These are phyloP conservation scores for Phialocephala subalpina DNA, from an alignment of 2,329 filamentous ascomycete species.

Conservation along the genomic window DNA sequence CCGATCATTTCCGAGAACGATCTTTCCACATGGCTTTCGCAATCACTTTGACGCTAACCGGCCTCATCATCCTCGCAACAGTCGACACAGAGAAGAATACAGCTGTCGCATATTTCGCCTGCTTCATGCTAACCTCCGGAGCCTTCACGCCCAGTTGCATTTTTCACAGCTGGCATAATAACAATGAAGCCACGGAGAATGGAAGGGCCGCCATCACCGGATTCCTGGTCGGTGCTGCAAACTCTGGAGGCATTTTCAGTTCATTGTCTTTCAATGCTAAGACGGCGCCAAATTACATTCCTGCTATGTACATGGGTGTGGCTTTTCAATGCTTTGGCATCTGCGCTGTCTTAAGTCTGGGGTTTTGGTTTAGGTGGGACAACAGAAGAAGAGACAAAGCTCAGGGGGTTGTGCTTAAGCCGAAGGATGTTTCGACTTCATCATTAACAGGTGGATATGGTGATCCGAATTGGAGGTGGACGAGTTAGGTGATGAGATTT, in stretches of 20 bases:
- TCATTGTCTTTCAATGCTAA: conserved; percentile 1
- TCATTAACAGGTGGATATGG: not conserved
- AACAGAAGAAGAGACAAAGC: conserved; percentile 1
- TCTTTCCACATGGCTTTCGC: conserved; percentile 9
- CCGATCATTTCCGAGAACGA: conserved; percentile 10
- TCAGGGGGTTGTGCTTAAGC: not conserved
- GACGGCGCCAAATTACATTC: conserved; percentile 3
- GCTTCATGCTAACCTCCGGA: conserved; percentile 7
- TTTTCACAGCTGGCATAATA: conserved; percentile 10
- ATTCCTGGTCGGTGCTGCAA: conserved; percentile 6
- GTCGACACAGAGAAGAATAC: conserved; percentile 4
- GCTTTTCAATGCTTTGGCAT: conserved; percentile 5
- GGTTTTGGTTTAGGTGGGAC: not conserved
- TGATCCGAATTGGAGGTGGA: conserved; percentile 1
- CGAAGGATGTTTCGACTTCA: conserved; percentile 4
- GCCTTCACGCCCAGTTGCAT: conserved; percentile 1
- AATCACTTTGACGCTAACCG: not conserved
- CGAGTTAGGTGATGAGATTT: not conserved
- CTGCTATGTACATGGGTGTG: not conserved
- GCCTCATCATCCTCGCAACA: conserved; percentile 9
- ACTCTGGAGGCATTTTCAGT: conserved; percentile 8
- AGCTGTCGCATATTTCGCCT: conserved; percentile 3
- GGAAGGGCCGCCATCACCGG: conserved; percentile 2
- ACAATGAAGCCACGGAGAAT: conserved; percentile 6
- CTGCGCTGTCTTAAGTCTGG: not conserved